Evolutionary conservation across 768 basidiomycete genomes (phyloP), one percentile per base, ranked within the genome.

Genomic region (button mushroom (Agaricus bisporus)): DNA sequence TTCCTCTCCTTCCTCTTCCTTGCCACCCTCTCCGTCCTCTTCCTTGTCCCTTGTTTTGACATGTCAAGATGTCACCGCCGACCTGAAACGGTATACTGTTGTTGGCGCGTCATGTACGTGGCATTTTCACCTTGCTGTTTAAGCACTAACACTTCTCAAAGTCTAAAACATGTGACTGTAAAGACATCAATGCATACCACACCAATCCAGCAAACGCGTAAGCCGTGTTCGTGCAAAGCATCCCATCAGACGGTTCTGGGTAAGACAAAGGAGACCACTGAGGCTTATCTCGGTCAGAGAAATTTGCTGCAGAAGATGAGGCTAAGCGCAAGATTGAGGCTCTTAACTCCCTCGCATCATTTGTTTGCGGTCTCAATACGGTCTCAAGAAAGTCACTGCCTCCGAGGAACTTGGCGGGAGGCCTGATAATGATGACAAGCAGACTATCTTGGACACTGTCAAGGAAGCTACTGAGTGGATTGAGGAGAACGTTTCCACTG

Each of bases 221-320:
- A n/a, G 97, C 94, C 9, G 88, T 97, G 54, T 98, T 97, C 63
- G 94, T 69, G 94, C 94, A 54, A 98, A 97, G 66, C 91, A 93
- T 70, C 82, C 95, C 59, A 94, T 95, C 64, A 91, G 93, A 98
- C 98, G 95, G 80, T 98, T 63, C 77, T 98, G 51, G 75, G 70
- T 56, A 98, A 98, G 80, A 98, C 98, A 95, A 97, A 97, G 81
- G 95, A 98, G 77, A 98, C 93, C 25, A 95, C 95, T 54, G 95
- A 98, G 79, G 89, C 94, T n/a, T 98, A 95, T 73, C 88, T 98
- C 56, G 94, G 94, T 63, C 82, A 92, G 93, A 98, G 78, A 85
- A 93, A 64, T 95, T 90, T 60, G 87, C 88, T 1, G 69, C 80
- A 5, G 88, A 90, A 69, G 90, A 91, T 55, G 89, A 80, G 68